Percentiles rank a stretch among this genome's conserved stretches.
Evolutionary conservation across 305 asterid genomes (phyloP).

Genomic region (Rubia peregrina): DNA sequence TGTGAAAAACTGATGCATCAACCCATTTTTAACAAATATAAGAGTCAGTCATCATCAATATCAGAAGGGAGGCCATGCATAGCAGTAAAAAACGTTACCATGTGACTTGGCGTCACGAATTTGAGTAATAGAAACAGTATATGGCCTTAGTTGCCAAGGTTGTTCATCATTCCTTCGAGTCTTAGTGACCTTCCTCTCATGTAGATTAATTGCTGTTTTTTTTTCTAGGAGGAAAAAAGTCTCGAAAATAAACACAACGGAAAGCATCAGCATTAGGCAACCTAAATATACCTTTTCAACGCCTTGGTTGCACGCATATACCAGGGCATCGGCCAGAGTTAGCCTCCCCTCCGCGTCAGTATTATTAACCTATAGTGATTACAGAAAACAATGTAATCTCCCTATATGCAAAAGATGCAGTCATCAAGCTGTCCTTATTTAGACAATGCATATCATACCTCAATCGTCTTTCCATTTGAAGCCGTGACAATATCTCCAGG

Average conservation of each 20-base stretch:
- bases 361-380: constrained; percentile 60
- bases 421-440: background rate
- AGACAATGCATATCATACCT: constrained; percentile 31
- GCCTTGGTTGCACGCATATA: constrained; percentile 95
- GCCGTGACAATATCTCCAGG: constrained; percentile 84
- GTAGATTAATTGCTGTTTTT: background rate
- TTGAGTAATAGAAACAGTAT: background rate
- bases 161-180: background rate
- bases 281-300: constrained; percentile 65
- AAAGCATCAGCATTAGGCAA: background rate
- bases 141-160: background rate
- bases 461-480: constrained; percentile 88
- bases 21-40: background rate
- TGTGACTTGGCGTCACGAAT: background rate
- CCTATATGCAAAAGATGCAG: background rate
- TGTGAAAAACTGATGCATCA: background rate
- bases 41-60: background rate
- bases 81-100: background rate
- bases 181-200: background rate
- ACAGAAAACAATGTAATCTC: constrained; percentile 5
- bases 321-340: constrained; percentile 94
- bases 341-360: constrained; percentile 99
- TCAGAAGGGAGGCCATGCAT: background rate
- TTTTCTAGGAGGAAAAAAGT: background rate
- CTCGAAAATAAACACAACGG: background rate